phyloP scores from a whole-genome alignment of 148 eudicot species.

The Chenopodium quinoa region DNA sequence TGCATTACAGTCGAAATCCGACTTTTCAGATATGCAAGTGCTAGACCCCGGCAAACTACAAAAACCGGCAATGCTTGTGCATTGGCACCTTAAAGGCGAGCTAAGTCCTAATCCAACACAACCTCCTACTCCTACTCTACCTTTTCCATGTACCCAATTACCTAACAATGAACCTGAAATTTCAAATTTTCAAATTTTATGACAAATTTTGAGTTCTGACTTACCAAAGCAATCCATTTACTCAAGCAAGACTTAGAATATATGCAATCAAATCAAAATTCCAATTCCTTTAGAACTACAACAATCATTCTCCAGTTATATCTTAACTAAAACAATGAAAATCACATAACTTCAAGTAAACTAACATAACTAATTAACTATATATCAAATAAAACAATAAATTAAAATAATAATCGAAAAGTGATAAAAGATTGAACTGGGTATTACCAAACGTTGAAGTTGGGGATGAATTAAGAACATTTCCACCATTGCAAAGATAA shows the following conservation, averaged over 20 bases:
- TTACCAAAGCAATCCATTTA: not conserved
- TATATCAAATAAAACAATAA: not conserved
- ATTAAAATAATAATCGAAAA: too few species aligned
- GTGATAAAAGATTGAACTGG: not conserved
- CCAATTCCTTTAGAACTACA: not conserved
- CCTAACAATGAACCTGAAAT: constrained; percentile 29
- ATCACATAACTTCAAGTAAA: too few species aligned
- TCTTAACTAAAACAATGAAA: too few species aligned
- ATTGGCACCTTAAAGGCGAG: constrained; percentile 12
- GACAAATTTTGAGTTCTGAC: not conserved
- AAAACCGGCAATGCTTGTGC: constrained; percentile 17
- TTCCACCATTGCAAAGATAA: constrained; percentile 11
- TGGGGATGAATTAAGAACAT: not conserved
- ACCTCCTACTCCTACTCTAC: constrained; percentile 13
- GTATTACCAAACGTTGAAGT: constrained; percentile 12
- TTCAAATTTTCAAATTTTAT: not conserved
- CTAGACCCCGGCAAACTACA: constrained; percentile 4
- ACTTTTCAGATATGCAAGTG: not conserved
- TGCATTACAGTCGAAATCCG: not conserved
- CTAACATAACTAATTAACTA: not conserved
- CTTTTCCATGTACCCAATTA: constrained; percentile 21
- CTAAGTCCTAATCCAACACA: not conserved
- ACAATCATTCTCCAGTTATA: constrained; percentile 28
- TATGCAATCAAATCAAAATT: not conserved
- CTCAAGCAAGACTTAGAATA: not conserved